These are phyloP conservation scores for Hypoxylon cercidicola DNA, from an alignment of 495 filamentous ascomycete genomes.

Conservation along the genomic window DNA sequence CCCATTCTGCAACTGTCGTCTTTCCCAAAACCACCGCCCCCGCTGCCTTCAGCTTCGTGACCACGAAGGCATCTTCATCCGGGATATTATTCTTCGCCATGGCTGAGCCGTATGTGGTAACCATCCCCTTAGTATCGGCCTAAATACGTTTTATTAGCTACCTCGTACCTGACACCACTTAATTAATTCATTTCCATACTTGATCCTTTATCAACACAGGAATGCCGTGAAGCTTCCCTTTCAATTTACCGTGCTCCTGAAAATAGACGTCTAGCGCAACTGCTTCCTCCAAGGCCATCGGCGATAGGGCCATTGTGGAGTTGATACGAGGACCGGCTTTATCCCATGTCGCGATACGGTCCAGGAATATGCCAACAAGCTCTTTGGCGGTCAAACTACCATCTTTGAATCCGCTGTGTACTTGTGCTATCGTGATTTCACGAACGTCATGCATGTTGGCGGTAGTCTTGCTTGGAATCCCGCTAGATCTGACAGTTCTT, in stretches of 20 bases:
- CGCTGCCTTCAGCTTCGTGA: slow-evolving; percentile 55
- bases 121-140: slow-evolving; percentile 41
- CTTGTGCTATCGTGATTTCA: slow-evolving; percentile 41
- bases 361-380: slow-evolving; percentile 30
- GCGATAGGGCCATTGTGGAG: slow-evolving; percentile 38
- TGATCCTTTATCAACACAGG: slow-evolving; percentile 46
- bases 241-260: slow-evolving; percentile 12
- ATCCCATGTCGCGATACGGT: slow-evolving; percentile 33
- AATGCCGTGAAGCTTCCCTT: slow-evolving; percentile 43
- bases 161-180: too few species aligned
- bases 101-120: slow-evolving; percentile 37
- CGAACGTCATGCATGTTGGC: slow-evolving; percentile 30
- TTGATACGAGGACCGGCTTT: slow-evolving; percentile 40
- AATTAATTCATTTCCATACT: slow-evolving; percentile 21
- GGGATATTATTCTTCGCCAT: slow-evolving; percentile 29
- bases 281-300: slow-evolving; percentile 30
- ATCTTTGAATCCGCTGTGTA: slow-evolving; percentile 29
- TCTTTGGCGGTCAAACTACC: slow-evolving; percentile 36
- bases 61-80: slow-evolving; percentile 48
- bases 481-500: too few species aligned
- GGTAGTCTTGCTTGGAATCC: too few species aligned
- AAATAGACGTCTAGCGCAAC: slow-evolving; percentile 25
- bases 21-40: slow-evolving; percentile 59
- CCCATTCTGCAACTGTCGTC: slow-evolving; percentile 35
- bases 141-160: background rate